Evolutionary conservation across 805 yeast genomes (phyloP).

Genomic region (Cyberlindnera euphorbiae): DNA sequence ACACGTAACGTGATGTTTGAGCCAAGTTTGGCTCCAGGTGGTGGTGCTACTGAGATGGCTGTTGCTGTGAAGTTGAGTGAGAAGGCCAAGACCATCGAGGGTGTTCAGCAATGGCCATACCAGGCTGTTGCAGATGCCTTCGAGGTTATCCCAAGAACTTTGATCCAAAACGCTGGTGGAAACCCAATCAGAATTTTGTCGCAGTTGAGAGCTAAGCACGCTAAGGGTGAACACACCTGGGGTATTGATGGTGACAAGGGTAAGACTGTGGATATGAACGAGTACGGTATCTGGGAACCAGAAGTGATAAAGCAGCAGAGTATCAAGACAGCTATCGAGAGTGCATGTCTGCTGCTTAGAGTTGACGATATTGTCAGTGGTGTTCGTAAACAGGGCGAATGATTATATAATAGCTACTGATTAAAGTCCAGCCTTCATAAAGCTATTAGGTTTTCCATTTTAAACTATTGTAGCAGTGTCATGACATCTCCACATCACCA

Average conservation of each 20-base stretch:
- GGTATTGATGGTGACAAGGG: constrained; percentile 97
- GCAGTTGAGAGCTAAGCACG: constrained; percentile 93
- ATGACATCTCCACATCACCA: constrained; percentile 6
- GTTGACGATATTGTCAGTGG: constrained; percentile 98
- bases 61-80: constrained; percentile 84
- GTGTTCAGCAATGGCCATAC: constrained; percentile 97
- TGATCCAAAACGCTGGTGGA: constrained; percentile 97
- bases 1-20: constrained; percentile 92
- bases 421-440: background rate
- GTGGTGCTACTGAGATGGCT: constrained; percentile 99
- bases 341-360: constrained; percentile 89
- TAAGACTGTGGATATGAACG: constrained; percentile 90
- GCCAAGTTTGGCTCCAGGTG: constrained; percentile 96
- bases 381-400: constrained; percentile 53
- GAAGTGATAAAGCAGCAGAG: constrained; percentile 96
- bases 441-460: too few relatives aligned
- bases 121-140: constrained; percentile 98
- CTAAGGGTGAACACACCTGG: constrained; percentile 76
- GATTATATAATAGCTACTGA: background rate
- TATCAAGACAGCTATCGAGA: constrained; percentile 95
- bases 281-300: constrained; percentile 98
- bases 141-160: constrained; percentile 96
- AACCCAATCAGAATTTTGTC: constrained; percentile 88
- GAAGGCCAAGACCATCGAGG: constrained; percentile 87
- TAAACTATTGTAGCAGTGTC: too few relatives aligned